Base-by-base conservation (phyloP, 2,329 filamentous ascomycete genomes). In the Fusarium foetens region DNA sequence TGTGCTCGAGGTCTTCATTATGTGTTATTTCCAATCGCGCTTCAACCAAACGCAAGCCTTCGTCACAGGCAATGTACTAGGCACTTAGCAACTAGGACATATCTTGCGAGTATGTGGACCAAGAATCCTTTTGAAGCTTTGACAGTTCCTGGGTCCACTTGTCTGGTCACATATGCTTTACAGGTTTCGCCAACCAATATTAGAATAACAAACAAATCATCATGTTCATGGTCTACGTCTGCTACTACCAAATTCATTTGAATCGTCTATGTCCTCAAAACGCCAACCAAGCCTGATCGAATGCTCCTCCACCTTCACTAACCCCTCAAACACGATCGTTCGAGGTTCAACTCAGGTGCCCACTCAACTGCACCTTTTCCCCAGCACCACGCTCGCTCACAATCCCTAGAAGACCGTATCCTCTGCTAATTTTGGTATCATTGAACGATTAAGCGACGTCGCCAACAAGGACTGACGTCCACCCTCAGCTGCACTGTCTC, bases 231-330 rank as follows among this genome's bases (percentile, higher is more conserved):
- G 76, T 78, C 77, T 80, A 79, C 72, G 75, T 78, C 75, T 71
- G 75, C 75, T 76, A 75, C 75, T 75, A 75, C 63, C 68, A 76
- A 81, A 75, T 79, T 81, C 79, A 75, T 82, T 63, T 76, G 77
- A 80, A 80, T 81, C 79, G 77, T 82, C 81, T 82, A 82, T 81
- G 76, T 71, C 76, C 76, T 79, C 79, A 78, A 78, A 82, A 82
- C 80, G 80, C 80, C 81, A 73, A 63, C 76, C 74, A 79, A 69
- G 75, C 71, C 78, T 78, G 75, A 77, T 80, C 75, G 75, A 78
- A 81, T 77, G 74, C 73, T 79, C 76, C 70, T 70, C 55, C 45
- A 52, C 77, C 70, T 70, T 58, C 58, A 58, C 58, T 52, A 62
- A 65, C 64, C 66, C 70, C 71, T 71, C 57, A 70, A 67, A 70